These are phyloP conservation scores for Coprinopsis cinerea DNA, from an alignment of 768 basidiomycete genomes.

Conservation along the genomic window DNA sequence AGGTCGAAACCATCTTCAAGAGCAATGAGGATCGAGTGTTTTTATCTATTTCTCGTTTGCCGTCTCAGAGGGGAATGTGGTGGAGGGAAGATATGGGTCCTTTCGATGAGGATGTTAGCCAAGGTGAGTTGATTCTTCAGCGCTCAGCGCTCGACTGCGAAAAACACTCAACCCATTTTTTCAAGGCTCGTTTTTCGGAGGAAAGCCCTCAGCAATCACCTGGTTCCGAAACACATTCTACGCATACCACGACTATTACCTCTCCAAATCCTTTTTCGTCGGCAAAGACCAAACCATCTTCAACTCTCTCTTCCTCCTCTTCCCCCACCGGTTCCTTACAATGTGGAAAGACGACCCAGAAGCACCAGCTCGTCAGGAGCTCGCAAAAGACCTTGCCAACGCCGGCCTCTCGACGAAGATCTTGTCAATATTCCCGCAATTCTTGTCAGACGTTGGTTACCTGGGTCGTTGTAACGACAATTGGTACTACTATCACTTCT, in stretches of 20 bases:
- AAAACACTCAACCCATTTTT: neutral
- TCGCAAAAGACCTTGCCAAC: slow-evolving; percentile 6
- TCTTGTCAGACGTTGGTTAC: slow-evolving; percentile 17
- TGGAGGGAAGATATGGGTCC: slow-evolving; percentile 47
- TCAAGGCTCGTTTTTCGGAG: slow-evolving; percentile 56
- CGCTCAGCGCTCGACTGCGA: too few relatives aligned
- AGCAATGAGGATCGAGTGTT: slow-evolving; percentile 40
- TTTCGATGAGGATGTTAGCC: slow-evolving; percentile 43
- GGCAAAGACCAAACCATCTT: slow-evolving; percentile 55
- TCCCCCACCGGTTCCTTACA: slow-evolving; percentile 36
- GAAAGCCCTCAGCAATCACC: slow-evolving; percentile 33
- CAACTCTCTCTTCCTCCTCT: slow-evolving; percentile 32
- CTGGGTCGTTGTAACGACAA: slow-evolving; percentile 36
- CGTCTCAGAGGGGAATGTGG: slow-evolving; percentile 20
- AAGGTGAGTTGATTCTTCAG: too few relatives aligned
- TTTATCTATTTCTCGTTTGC: slow-evolving; percentile 38
- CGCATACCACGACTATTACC: slow-evolving; percentile 46
- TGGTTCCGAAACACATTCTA: slow-evolving; percentile 46
- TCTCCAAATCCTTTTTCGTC: slow-evolving; percentile 40
- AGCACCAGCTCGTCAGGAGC: neutral
- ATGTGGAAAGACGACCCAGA: slow-evolving; percentile 30
- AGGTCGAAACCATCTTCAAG: slow-evolving; percentile 36
- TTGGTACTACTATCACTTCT: slow-evolving; percentile 53
- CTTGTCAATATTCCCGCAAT: slow-evolving; percentile 2
- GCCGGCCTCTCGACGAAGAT: slow-evolving; percentile 5